Percentiles rank a stretch among this genome's conserved stretches.
Conservation (phyloP, 352 stramenopile genomes). For the Pythium graminicola region DNA sequence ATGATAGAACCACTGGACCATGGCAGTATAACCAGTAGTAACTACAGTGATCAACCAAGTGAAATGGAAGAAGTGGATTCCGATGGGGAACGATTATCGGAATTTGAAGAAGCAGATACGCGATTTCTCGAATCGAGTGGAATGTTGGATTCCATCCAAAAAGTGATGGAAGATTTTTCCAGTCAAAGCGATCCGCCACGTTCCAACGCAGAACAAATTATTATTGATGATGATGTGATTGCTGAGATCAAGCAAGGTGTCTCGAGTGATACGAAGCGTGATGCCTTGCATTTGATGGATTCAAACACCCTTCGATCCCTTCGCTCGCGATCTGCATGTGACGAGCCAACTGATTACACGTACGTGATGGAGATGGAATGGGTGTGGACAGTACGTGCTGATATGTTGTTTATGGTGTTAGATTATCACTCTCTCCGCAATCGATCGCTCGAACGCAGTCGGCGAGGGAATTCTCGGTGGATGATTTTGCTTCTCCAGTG, state of each 20-base stretch:
- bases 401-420: neutral
- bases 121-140: conserved; percentile 69
- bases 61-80: conserved; percentile 16
- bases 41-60: conserved; percentile 24
- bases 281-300: conserved; percentile 23
- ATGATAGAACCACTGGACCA: conserved; percentile 22
- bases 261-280: conserved; percentile 10
- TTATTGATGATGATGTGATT: conserved; percentile 72
- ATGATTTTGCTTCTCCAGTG: conserved; percentile 21
- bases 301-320: conserved; percentile 15
- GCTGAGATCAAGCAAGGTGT: conserved; percentile 46
- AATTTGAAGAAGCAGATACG: conserved; percentile 67
- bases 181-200: conserved; percentile 23
- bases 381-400: neutral
- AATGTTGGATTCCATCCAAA: conserved; percentile 76
- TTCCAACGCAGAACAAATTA: conserved; percentile 34
- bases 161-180: conserved; percentile 65
- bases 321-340: conserved; percentile 20
- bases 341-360: conserved; percentile 23
- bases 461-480: conserved; percentile 12
- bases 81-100: conserved; percentile 45
- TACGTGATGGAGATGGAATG: conserved; percentile 15
- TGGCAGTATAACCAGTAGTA: conserved; percentile 18
- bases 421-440: conserved; percentile 12
- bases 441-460: conserved; percentile 18